Percentiles rank a stretch among this genome's conserved stretches.
Evolutionary conservation across 2,329 filamentous ascomycete species (phyloP).

Genomic region (Fusarium longipes): DNA sequence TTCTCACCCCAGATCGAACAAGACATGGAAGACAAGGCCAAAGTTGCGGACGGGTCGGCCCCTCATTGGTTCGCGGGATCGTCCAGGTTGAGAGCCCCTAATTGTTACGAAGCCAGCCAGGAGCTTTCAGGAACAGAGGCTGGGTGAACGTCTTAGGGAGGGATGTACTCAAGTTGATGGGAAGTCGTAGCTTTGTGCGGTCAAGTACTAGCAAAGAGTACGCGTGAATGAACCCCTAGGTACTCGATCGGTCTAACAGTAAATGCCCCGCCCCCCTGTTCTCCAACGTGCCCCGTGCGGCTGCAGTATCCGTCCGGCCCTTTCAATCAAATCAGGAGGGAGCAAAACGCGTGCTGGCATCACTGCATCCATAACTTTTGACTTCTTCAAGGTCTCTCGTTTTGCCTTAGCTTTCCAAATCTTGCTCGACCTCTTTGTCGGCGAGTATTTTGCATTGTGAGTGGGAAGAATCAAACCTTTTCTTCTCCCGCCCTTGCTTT

Average conservation of each 20-base stretch:
- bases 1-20: constrained; percentile 34
- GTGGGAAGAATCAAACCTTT: constrained; percentile 29
- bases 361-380: constrained; percentile 45
- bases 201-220: constrained; percentile 1
- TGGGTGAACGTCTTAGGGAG: constrained; percentile 30
- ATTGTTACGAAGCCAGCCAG: constrained; percentile 41
- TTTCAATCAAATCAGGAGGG: constrained; percentile 44
- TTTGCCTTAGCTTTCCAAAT: constrained; percentile 37
- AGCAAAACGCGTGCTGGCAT: constrained; percentile 51
- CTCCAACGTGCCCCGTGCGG: constrained; percentile 43
- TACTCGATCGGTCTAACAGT: constrained; percentile 34
- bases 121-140: constrained; percentile 39
- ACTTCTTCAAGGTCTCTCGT: constrained; percentile 37
- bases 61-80: constrained; percentile 44
- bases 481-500: constrained; percentile 24
- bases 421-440: constrained; percentile 44
- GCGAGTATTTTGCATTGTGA: constrained; percentile 31
- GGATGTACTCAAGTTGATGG: constrained; percentile 17
- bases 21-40: constrained; percentile 34
- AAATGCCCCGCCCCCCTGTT: constrained; percentile 42
- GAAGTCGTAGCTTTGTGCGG: constrained; percentile 8
- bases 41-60: constrained; percentile 45
- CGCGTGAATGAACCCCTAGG: constrained; percentile 23
- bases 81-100: constrained; percentile 42
- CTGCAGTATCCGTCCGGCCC: constrained; percentile 43